Percentiles rank a stretch among this genome's conserved stretches.
Conservation (phyloP, 257 asterid genomes). For the Jasminum sambac region DNA sequence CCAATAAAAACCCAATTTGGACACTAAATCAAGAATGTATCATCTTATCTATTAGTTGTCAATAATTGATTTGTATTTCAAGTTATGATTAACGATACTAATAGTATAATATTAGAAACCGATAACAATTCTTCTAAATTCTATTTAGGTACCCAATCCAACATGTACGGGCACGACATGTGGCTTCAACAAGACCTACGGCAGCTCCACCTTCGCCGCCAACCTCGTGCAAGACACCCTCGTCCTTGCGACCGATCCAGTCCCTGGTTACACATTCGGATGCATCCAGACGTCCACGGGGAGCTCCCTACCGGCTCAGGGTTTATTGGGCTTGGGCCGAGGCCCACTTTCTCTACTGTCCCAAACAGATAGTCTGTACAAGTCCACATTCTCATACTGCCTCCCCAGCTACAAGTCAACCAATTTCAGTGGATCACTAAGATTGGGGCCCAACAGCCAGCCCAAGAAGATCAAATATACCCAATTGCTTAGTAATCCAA, state of each 20-base stretch:
- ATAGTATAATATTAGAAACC: too few species aligned
- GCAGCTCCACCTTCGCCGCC: constrained; percentile 58
- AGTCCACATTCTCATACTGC: constrained; percentile 80
- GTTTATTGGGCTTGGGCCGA: constrained; percentile 71
- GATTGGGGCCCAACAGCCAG: constrained; percentile 71
- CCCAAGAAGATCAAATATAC: constrained; percentile 64
- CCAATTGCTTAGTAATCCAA: constrained; percentile 58
- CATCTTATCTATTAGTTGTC: too few species aligned
- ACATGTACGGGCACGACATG: constrained; percentile 49
- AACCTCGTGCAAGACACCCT: constrained; percentile 56
- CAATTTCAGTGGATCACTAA: constrained; percentile 57
- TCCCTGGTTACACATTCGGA: constrained; percentile 58
- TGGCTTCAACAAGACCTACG: constrained; percentile 68
- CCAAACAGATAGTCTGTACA: constrained; percentile 55
- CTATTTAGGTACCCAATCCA: constrained; percentile 56
- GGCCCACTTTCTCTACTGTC: constrained; percentile 65
- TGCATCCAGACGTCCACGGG: constrained; percentile 57
- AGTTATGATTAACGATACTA: too few species aligned
- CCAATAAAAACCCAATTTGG: too few species aligned
- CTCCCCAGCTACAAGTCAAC: constrained; percentile 64
- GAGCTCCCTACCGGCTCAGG: constrained; percentile 64
- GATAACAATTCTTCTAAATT: too few species aligned
- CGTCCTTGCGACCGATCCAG: constrained; percentile 54
- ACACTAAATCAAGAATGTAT: too few species aligned
- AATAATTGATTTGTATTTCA: too few species aligned